A percentile compares a stretch with the other conserved stretches of the same genome.
Conservation (phyloP, 176 grass and related monocot species). For the Urochloa ruziziensis region DNA sequence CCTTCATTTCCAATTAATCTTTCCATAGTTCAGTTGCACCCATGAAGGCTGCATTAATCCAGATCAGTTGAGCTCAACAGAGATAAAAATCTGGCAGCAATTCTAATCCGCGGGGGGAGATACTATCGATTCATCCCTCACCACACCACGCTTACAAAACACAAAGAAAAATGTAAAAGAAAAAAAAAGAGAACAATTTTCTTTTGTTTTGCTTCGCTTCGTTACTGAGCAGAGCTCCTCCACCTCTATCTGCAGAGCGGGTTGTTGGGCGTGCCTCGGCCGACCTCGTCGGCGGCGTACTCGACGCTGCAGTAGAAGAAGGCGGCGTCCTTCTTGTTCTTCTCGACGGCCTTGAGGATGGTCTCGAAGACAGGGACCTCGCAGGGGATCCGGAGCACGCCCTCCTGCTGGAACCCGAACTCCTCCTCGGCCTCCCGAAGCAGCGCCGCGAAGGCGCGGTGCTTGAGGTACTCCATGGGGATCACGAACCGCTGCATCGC, state of each 20-base stretch:
- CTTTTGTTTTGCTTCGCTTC: not conserved
- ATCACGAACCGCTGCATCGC: constrained; percentile 70
- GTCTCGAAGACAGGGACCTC: constrained; percentile 59
- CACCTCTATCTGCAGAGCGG: constrained; percentile 49
- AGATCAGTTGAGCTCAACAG: not conserved
- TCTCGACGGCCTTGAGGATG: constrained; percentile 49
- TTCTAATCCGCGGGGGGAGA: constrained; percentile 49
- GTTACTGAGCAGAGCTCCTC: not conserved
- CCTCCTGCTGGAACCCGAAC: constrained; percentile 84
- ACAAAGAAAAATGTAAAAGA: not conserved
- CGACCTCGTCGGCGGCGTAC: constrained; percentile 36
- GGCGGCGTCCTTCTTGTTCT: constrained; percentile 49
- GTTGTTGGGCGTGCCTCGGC: constrained; percentile 35
- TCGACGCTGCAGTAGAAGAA: constrained; percentile 56
- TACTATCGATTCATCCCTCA: constrained; percentile 55
- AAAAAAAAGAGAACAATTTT: not conserved
- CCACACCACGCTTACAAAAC: constrained; percentile 20
- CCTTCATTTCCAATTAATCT: constrained; percentile 23
- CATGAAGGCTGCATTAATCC: constrained; percentile 33
- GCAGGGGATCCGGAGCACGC: constrained; percentile 75
- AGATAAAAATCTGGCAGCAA: constrained; percentile 16
- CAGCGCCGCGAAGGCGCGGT: constrained; percentile 54
- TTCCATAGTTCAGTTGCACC: constrained; percentile 9
- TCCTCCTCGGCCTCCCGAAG: constrained; percentile 78
- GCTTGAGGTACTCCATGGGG: constrained; percentile 67